Evolutionary conservation across 805 yeast genomes (phyloP).

Genomic region (Wickerhamiella siamensis): DNA sequence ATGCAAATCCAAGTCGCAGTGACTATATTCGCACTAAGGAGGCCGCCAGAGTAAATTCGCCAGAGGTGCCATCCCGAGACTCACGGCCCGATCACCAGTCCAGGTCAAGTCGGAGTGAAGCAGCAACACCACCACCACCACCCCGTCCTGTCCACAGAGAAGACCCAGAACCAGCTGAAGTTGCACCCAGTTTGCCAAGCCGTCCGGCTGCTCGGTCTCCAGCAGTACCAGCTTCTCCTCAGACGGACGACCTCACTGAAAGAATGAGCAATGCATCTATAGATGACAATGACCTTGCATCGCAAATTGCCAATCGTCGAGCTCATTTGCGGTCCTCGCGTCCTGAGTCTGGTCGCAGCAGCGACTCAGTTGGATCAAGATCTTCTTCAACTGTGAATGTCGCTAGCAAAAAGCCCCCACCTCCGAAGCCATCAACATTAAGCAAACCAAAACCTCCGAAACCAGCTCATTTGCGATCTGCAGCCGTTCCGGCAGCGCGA

Average conservation of each 20-base stretch:
- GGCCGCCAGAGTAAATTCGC: too few relatives aligned
- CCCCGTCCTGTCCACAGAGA: too few relatives aligned
- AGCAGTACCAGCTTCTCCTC: constrained; percentile 1
- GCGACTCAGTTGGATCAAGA: neutral
- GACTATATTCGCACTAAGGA: neutral
- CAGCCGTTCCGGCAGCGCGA: constrained; percentile 5
- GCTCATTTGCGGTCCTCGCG: neutral
- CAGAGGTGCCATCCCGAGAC: too few relatives aligned
- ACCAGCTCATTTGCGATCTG: neutral
- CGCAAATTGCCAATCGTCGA: neutral
- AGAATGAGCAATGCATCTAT: neutral
- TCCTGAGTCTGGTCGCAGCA: neutral
- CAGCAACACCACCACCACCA: too few relatives aligned
- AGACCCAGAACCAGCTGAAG: too few relatives aligned
- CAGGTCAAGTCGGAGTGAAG: too few relatives aligned
- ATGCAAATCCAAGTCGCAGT: constrained; percentile 7
- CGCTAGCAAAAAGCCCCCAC: constrained; percentile 10
- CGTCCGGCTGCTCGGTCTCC: constrained; percentile 3
- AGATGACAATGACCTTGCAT: neutral
- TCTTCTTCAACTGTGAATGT: too few relatives aligned
- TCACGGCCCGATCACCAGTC: too few relatives aligned
- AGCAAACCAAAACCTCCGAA: constrained; percentile 4
- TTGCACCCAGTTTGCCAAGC: neutral
- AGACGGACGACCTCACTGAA: neutral
- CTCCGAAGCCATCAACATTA: constrained; percentile 14